These are phyloP conservation scores for Geosmithia flava DNA, from an alignment of 2,329 filamentous ascomycete genomes.

Conservation along the genomic window DNA sequence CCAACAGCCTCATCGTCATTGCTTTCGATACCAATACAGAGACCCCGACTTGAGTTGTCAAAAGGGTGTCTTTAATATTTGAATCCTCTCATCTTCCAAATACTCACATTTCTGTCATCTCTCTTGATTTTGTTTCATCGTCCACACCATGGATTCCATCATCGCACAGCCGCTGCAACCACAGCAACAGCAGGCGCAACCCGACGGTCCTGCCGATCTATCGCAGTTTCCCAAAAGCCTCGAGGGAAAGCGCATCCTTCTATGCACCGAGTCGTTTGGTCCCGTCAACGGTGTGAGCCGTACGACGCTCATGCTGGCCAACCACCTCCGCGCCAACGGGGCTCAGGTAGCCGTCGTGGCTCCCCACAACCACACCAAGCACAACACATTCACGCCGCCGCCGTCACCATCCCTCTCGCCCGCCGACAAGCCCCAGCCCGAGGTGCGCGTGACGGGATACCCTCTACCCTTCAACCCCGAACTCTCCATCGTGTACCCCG, in stretches of 20 bases:
- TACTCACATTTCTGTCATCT: no score
- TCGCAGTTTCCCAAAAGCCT: conserved; percentile 34
- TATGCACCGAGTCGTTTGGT: conserved; percentile 61
- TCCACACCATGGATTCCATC: no score
- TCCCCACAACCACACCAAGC: conserved; percentile 41
- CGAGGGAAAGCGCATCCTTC: conserved; percentile 48
- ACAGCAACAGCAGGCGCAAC: no score
- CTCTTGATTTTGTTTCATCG: no score
- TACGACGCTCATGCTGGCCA: conserved; percentile 57
- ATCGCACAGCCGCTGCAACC: no score
- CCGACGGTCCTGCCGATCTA: conserved; percentile 14
- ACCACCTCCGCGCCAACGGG: conserved; percentile 51
- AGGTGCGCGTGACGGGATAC: conserved; percentile 50
- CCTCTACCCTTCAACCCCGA: conserved; percentile 61
- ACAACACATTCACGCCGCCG: conserved; percentile 39
- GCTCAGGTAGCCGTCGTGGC: conserved; percentile 55
- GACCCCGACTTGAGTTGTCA: conserved; percentile 9
- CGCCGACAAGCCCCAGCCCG: conserved; percentile 20
- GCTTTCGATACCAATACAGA: background rate
- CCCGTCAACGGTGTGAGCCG: conserved; percentile 64
- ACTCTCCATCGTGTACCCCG: conserved; percentile 57
- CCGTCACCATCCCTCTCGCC: conserved; percentile 18
- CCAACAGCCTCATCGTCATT: conserved; percentile 3
- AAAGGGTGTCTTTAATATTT: no score
- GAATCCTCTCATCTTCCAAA: no score